Evolutionary conservation across 352 stramenopile genomes (phyloP).

Genomic region (Aphanomyces euteiches): DNA sequence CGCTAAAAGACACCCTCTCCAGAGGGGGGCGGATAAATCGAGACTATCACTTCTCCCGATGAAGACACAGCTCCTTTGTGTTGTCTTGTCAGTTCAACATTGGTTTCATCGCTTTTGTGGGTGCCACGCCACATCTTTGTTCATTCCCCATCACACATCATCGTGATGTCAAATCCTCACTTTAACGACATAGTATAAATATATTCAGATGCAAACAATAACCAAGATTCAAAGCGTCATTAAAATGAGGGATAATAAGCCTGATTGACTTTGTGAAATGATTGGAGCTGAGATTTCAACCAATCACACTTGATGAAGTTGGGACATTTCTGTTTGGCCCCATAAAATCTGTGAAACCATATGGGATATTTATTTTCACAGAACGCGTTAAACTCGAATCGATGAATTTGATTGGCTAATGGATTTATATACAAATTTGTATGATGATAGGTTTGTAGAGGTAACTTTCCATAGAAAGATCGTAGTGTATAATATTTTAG

Average conservation of each 20-base stretch:
- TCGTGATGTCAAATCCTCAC: no score
- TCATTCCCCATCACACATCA: no score
- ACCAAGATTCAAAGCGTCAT: not conserved
- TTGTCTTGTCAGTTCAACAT: no score
- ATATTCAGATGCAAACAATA: not conserved
- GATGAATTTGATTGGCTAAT: not conserved
- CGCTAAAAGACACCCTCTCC: no score
- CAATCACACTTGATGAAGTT: not conserved
- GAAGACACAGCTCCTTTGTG: no score
- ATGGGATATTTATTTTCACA: constrained; percentile 8
- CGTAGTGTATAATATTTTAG: not conserved
- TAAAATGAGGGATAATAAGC: not conserved
- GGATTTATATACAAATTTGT: not conserved
- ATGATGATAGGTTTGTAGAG: not conserved
- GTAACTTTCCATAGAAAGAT: not conserved
- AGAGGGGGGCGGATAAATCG: no score
- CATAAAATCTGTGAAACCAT: not conserved
- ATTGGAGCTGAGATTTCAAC: not conserved
- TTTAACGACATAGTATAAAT: not conserved
- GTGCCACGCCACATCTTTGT: no score
- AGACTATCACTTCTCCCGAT: no score
- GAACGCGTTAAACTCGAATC: constrained; percentile 8
- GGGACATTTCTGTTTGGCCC: not conserved
- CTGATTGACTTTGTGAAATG: not conserved
- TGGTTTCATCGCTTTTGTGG: no score